These are phyloP conservation scores for Vanrija humicola DNA, from an alignment of 1,284 basidiomycete species.

Conservation along the genomic window DNA sequence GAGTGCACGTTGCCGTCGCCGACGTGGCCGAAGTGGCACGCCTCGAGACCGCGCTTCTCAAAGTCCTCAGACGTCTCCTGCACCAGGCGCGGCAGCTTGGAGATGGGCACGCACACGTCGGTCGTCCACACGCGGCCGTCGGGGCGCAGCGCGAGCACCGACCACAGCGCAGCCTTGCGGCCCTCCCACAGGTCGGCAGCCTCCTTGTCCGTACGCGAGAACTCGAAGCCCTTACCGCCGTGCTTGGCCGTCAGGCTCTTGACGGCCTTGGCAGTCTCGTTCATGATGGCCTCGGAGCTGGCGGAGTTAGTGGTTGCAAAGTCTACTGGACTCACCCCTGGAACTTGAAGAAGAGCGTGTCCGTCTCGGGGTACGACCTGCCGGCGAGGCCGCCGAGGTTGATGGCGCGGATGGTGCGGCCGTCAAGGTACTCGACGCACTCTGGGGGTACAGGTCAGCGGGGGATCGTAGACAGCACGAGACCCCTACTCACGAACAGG, in stretches of 20 bases:
- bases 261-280: constrained; percentile 62
- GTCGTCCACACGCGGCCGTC: constrained; percentile 70
- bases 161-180: constrained; percentile 76
- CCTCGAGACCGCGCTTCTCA: constrained; percentile 57
- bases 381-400: constrained; percentile 59
- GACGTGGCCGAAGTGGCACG: constrained; percentile 60
- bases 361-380: constrained; percentile 63
- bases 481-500: constrained; percentile 23
- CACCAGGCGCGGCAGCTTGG: constrained; percentile 69
- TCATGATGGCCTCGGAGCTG: constrained; percentile 57
- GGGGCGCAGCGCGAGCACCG: constrained; percentile 63
- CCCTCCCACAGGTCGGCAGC: constrained; percentile 77
- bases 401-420: constrained; percentile 64
- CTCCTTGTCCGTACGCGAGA: constrained; percentile 64
- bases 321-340: constrained; percentile 58
- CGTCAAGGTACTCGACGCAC: constrained; percentile 75
- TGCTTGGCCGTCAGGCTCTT: constrained; percentile 60
- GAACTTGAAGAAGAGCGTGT: constrained; percentile 83
- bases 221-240: constrained; percentile 65
- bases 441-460: constrained; percentile 45
- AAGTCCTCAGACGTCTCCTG: constrained; percentile 72
- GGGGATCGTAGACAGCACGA: too few species aligned
- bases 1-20: constrained; percentile 66
- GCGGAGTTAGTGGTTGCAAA: background rate
- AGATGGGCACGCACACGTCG: constrained; percentile 83